Conservation (phyloP, 768 basidiomycete species). For the Pulveroboletus sp. region DNA sequence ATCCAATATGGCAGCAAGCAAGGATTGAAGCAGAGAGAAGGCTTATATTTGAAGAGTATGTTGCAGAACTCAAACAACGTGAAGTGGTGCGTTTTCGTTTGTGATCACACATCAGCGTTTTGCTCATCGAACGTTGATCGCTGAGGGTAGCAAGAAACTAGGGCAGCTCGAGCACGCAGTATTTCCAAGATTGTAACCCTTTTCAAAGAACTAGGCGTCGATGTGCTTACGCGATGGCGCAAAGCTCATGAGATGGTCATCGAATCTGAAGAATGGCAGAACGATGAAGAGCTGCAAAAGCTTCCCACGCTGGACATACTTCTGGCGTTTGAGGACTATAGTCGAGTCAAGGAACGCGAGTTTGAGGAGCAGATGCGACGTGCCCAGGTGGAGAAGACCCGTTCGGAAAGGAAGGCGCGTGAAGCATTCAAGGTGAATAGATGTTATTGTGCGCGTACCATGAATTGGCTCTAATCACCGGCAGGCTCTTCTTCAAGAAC, state of each 20-base stretch:
- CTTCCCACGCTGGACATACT: conserved; percentile 90
- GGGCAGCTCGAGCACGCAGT: conserved; percentile 71
- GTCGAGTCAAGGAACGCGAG: conserved; percentile 83
- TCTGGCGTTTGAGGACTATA: conserved; percentile 91
- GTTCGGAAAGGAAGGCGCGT: conserved; percentile 83
- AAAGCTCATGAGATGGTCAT: conserved; percentile 72
- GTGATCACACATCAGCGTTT: neutral
- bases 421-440: conserved; percentile 79
- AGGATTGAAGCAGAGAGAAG: conserved; percentile 80
- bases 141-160: conserved; percentile 61
- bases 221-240: conserved; percentile 92
- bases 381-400: conserved; percentile 74
- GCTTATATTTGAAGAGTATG: conserved; percentile 89
- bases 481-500: conserved; percentile 65
- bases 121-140: conserved; percentile 5
- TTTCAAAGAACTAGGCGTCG: conserved; percentile 84
- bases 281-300: conserved; percentile 70
- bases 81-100: conserved; percentile 66
- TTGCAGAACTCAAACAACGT: conserved; percentile 75
- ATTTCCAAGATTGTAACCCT: conserved; percentile 78
- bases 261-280: conserved; percentile 74
- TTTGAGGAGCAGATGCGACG: conserved; percentile 84
- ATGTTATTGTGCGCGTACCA: neutral
- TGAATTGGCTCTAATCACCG: neutral
- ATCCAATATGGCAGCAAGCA: conserved; percentile 89